Evolutionary conservation across 345 rosid genomes (phyloP), one percentile per base, ranked within the genome.

Genomic region (Eucalyptus leucophloia): DNA sequence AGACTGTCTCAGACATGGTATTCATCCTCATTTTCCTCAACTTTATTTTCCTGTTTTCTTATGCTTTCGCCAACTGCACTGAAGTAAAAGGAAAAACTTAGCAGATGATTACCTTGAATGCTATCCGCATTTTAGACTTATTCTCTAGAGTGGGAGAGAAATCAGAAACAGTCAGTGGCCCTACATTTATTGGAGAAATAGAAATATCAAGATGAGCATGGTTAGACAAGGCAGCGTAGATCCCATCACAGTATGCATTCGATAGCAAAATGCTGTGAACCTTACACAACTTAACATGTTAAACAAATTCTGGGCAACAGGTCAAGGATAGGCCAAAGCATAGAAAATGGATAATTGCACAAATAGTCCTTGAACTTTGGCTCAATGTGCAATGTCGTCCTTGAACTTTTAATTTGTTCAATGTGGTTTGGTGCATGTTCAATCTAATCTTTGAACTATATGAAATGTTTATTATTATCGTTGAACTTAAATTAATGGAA

Each of bases 141-240:
- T 90, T 89, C 69, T 91, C 88, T 44, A 90, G 91, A 87, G 87
- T 86, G 26, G 80, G 87, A 88, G 94, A 92, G 51, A 92, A 89
- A 94, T 94, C 96, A 87, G 93, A 91, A 10, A 91, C 92, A 30
- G 94, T 87, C 89, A 95, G 92, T 42, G 95, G 96, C 90, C 90
- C 95, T 95, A 92, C 89, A 88, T 60, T 86, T 82, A 42, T 67
- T 80, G 15, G 24, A 82, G 81, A 86, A 54, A 62, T 89, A 69
- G 62, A 86, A 54, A 47, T 49, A 77, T 89, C 87, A 86, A 10
- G 40, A 86, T 49, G 87, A 34, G n/a, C 24, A 44, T 77, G 30
- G 85, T 40, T 77, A 77, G 85, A 77, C 85, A 77, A 77, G 47
- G 85, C 85, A 77, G 85, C 4, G 16, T 40, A 21, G 30, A 77